Evolutionary conservation across 140 eudicot species (phyloP), one percentile per base, ranked within the genome.

Genomic region (Stevia rebaudiana): DNA sequence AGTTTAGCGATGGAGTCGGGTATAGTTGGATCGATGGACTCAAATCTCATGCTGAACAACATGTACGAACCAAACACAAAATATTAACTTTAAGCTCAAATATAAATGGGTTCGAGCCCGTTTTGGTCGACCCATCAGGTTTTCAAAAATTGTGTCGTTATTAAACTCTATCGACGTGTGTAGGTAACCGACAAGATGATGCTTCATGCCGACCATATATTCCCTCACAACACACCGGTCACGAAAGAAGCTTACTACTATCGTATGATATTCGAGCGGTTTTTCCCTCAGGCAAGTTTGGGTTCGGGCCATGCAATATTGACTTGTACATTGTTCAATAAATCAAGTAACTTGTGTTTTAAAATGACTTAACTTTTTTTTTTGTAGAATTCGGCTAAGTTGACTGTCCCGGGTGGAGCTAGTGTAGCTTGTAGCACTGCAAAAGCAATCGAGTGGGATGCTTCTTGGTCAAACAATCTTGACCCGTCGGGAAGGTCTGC

Each of bases 401-500:
- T 85, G 61, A 83, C 94, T 4, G 99, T 94, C 33, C 99, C 99
- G 0, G 97, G 99, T 21, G 99, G 99, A 15, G 83, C 95, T 0
- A 85, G 94, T 30, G 70, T 92, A 42, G 96, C 98, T 2, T 92
- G 98, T 69, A 85, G 95, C 68, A 88, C 98, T 1, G 94, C 89
- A 8, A 86, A 85, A 70, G 97, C 99, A 1, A 81, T 94, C 21
- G 94, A 82, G 76, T 94, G 99, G 99, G 99, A 94, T 13, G 82
- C 83, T 0, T 78, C 97, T 0, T 94, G 99, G 99, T 81, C 95
- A 8, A 81, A 85, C 56, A 88, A 88, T 75, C 83, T 85, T 0
- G 99, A 94, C 72, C 99, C 99, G 0, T 94, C 99, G 4, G 99
- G 99, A 6, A 72, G 99, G 78, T 97, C 96, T 48, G 98, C 99